Evolutionary conservation across 345 rosid genomes (phyloP), one percentile per base, ranked within the genome.

Genomic region (Cardamine resedifolia): DNA sequence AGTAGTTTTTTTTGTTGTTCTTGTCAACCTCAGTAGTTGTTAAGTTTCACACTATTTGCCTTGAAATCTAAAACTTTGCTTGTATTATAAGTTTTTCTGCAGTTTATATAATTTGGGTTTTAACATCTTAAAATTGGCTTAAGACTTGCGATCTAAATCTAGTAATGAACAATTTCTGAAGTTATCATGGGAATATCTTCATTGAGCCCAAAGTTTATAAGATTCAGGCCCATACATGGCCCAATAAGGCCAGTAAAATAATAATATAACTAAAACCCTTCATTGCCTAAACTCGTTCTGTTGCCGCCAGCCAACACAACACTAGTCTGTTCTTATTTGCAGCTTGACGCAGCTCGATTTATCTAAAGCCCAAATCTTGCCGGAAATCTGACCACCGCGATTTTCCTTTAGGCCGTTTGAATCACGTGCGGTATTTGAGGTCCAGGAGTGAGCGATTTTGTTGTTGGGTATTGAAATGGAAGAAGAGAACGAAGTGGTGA

Each of bases 401-500:
- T 39, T 2, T 10, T 16, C 0, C 38, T n/a, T 10, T 7, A 20
- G 10, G 19, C 10, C 20, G 15, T 21, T 41, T 72, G 16, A 33
- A 31, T 26, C 31, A 1, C 6, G 2, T 3, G 11, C 16, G 4
- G 24, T 36, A 12, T 20, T 45, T 14, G 51, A 48, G 28, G 1
- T 59, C 21, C 45, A 61, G 20, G 6, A 41, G 41, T 20, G n/a
- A 63, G 47, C 26, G 43, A 62, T 49, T 62, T 53, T 23, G 1
- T 30, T n/a, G 20, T 28, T 39, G 45, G 10, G 66, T 52, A 53
- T 66, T 20, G 61, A 38, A 47, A 83, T 80, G 83, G 77, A 75
- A 33, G 90, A 85, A 23, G 88, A 75, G 66, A 79, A 77, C 38
- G 96, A 89, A 75, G 90, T 82, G 72, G 73, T 71, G 48, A 91